These are phyloP conservation scores for Aristolochia californica DNA, from an alignment of 164 flowering plant genomes.

Conservation along the genomic window DNA sequence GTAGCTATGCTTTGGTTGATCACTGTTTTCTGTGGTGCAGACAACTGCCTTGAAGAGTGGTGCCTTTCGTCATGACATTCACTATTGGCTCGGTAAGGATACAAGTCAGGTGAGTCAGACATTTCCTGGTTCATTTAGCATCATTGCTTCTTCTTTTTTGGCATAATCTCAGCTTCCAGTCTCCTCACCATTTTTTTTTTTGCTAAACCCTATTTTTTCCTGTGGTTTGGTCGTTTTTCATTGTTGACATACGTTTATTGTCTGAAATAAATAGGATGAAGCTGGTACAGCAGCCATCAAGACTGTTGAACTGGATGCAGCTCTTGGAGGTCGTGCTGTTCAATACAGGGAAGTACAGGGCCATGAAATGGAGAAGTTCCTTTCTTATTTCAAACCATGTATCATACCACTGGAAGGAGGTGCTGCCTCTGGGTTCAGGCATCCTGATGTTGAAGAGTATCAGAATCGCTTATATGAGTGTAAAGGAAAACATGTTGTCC, in stretches of 20 bases:
- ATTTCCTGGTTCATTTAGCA: too few relatives aligned
- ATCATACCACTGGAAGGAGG: constrained; percentile 96
- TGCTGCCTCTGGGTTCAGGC: constrained; percentile 84
- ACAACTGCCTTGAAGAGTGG: constrained; percentile 87
- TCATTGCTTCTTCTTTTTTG: not conserved
- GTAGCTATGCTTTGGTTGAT: too few relatives aligned
- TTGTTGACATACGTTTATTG: not conserved
- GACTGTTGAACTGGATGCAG: constrained; percentile 96
- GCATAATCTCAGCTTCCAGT: not conserved
- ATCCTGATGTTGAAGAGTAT: constrained; percentile 69
- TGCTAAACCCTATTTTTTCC: not conserved
- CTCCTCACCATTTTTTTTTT: not conserved
- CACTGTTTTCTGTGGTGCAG: constrained; percentile 25
- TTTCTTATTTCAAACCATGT: constrained; percentile 96
- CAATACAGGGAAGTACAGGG: constrained; percentile 99
- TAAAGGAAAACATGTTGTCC: constrained; percentile 92
- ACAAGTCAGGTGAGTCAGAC: constrained; percentile 56
- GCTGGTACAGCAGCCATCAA: constrained; percentile 93
- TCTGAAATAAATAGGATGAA: constrained; percentile 65
- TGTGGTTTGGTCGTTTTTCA: not conserved
- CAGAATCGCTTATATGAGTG: constrained; percentile 72
- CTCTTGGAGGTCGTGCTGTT: constrained; percentile 99
- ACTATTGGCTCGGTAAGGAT: constrained; percentile 97
- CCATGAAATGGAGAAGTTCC: constrained; percentile 91
- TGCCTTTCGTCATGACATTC: constrained; percentile 83